A percentile compares a stretch with the other conserved stretches of the same genome.
phyloP scores from a whole-genome alignment of 2,329 filamentous ascomycete genomes.

The Neoascochyta sp. region DNA sequence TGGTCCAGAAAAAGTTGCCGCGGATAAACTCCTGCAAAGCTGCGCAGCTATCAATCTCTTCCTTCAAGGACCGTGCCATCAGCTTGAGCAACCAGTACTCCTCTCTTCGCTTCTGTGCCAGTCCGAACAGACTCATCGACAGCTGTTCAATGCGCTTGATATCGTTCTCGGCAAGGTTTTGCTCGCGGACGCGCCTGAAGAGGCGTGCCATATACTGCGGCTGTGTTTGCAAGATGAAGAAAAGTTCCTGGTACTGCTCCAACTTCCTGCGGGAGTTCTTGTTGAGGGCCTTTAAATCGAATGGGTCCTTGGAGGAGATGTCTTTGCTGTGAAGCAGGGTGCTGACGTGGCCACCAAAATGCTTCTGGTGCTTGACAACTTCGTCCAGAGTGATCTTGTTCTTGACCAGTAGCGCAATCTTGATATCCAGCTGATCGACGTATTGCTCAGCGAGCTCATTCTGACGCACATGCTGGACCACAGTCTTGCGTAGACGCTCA shows the following conservation, averaged over 20 bases:
- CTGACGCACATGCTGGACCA: conserved; percentile 93
- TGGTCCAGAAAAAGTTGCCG: conserved; percentile 90
- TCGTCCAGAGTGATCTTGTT: conserved; percentile 99
- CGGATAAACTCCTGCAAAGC: conserved; percentile 81
- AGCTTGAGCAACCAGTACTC: conserved; percentile 95
- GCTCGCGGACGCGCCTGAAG: conserved; percentile 78
- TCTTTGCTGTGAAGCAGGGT: conserved; percentile 83
- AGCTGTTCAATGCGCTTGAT: conserved; percentile 87
- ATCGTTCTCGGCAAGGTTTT: conserved; percentile 84
- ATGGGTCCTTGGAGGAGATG: conserved; percentile 84
- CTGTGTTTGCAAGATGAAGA: conserved; percentile 95
- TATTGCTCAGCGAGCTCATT: conserved; percentile 98
- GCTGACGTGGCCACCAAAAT: conserved; percentile 86
- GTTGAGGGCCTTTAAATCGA: conserved; percentile 95
- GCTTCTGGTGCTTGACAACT: conserved; percentile 93
- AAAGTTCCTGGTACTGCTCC: conserved; percentile 94
- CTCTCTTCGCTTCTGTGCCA: conserved; percentile 92
- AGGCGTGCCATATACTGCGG: conserved; percentile 88
- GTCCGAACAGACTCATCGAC: conserved; percentile 95
- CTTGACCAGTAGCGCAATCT: conserved; percentile 95
- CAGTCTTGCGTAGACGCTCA: conserved; percentile 87
- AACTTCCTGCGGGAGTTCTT: conserved; percentile 94
- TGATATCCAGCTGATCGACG: conserved; percentile 97
- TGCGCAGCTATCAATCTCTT: conserved; percentile 73
- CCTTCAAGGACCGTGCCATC: conserved; percentile 73